Evolutionary conservation across 2,329 filamentous ascomycete genomes (phyloP).

Genomic region (Arachnopeziza araneosa): DNA sequence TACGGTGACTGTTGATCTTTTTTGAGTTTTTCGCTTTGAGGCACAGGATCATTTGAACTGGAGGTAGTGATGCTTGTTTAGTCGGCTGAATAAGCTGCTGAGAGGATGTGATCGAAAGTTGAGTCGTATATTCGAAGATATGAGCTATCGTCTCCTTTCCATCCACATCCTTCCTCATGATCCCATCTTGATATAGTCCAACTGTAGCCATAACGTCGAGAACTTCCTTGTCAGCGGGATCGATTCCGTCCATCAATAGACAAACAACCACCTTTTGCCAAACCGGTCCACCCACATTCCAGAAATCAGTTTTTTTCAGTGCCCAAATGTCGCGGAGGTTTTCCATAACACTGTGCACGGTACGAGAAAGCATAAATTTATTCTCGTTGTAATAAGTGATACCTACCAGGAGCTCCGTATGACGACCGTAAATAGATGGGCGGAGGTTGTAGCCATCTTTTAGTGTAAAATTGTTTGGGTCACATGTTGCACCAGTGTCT

Average conservation of each 20-base stretch:
- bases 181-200: slow-evolving; percentile 95
- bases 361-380: slow-evolving; percentile 85
- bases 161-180: slow-evolving; percentile 97
- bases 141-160: slow-evolving; percentile 94
- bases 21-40: slow-evolving; percentile 98
- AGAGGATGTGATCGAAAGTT: slow-evolving; percentile 89
- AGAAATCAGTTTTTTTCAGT: slow-evolving; percentile 97
- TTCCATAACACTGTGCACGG: slow-evolving; percentile 96
- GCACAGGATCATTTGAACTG: slow-evolving; percentile 99
- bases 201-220: slow-evolving; percentile 89
- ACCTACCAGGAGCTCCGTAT: slow-evolving; percentile 93
- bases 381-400: slow-evolving; percentile 99
- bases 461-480: slow-evolving; percentile 95
- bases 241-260: slow-evolving; percentile 95
- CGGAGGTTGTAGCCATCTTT: slow-evolving; percentile 99
- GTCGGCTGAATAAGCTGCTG: slow-evolving; percentile 94
- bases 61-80: slow-evolving; percentile 80
- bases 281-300: slow-evolving; percentile 97
- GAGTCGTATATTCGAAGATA: slow-evolving; percentile 97
- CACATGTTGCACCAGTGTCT: slow-evolving; percentile 90
- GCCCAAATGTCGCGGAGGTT: slow-evolving; percentile 98
- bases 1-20: slow-evolving; percentile 93
- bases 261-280: slow-evolving; percentile 99
- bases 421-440: slow-evolving; percentile 96
- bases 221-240: slow-evolving; percentile 92